phyloP scores from a whole-genome alignment of 768 basidiomycete species.

The Sporobolomyces pararoseus region DNA sequence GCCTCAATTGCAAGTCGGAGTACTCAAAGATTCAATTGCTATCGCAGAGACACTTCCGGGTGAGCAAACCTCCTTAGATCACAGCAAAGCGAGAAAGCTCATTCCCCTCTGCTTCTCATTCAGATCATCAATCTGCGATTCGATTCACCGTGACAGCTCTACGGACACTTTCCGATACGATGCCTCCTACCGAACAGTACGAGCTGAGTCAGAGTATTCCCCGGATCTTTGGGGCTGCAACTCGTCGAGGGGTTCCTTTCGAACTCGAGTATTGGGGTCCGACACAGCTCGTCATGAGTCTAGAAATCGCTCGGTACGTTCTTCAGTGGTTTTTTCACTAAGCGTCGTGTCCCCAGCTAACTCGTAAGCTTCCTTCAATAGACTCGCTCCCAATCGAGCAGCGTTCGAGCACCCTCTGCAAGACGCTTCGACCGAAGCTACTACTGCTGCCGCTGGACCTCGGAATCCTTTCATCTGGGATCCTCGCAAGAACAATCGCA shows the following conservation, averaged over 20 bases:
- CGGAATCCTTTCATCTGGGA: constrained; percentile 82
- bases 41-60: constrained; percentile 89
- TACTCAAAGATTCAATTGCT: constrained; percentile 85
- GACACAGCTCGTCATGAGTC: constrained; percentile 69
- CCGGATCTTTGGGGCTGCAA: constrained; percentile 60
- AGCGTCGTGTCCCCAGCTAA: neutral
- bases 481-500: constrained; percentile 61
- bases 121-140: constrained; percentile 79
- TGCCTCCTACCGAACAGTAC: constrained; percentile 72
- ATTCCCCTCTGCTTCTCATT: constrained; percentile 5
- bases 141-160: constrained; percentile 86
- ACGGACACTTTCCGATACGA: constrained; percentile 64
- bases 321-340: neutral
- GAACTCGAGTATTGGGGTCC: constrained; percentile 76
- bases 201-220: constrained; percentile 41
- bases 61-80: constrained; percentile 49
- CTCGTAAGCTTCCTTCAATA: constrained; percentile 49
- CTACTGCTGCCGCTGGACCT: neutral
- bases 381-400: constrained; percentile 65
- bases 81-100: too few relatives aligned
- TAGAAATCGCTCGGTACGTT: constrained; percentile 65
- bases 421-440: constrained; percentile 29
- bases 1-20: constrained; percentile 89
- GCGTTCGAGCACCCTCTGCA: constrained; percentile 65
- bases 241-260: constrained; percentile 70